phyloP scores from a whole-genome alignment of 768 basidiomycete genomes.

The Gloeostereum incarnatum region DNA sequence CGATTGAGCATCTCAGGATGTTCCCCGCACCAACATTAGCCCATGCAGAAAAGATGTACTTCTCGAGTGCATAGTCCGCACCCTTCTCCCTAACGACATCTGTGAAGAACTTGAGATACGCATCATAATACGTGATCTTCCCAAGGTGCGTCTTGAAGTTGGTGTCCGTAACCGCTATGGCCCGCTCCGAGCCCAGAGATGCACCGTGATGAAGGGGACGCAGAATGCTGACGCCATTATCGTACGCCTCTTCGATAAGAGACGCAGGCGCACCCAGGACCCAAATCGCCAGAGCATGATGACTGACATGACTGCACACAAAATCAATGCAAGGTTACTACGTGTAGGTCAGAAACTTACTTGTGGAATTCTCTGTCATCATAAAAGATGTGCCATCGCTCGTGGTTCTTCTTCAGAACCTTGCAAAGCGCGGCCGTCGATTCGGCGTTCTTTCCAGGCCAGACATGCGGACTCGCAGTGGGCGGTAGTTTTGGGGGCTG shows the following conservation, averaged over 20 bases:
- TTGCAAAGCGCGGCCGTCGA: slow-evolving; percentile 18
- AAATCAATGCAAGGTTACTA: no score
- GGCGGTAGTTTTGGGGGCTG: neutral
- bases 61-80: slow-evolving; percentile 38
- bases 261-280: slow-evolving; percentile 41
- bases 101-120: slow-evolving; percentile 50
- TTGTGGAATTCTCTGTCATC: slow-evolving; percentile 40
- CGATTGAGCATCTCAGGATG: slow-evolving; percentile 19
- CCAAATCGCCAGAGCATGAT: slow-evolving; percentile 52
- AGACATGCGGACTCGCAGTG: neutral
- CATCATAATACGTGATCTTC: no score
- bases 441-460: slow-evolving; percentile 10
- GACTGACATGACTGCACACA: slow-evolving; percentile 51
- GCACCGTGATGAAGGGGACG: slow-evolving; percentile 30
- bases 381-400: slow-evolving; percentile 38
- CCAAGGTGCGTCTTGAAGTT: slow-evolving; percentile 51
- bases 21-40: neutral
- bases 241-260: slow-evolving; percentile 24
- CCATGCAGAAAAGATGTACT: slow-evolving; percentile 43
- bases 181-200: slow-evolving; percentile 28
- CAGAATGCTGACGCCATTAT: slow-evolving; percentile 15
- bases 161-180: slow-evolving; percentile 27
- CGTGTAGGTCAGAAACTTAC: slow-evolving; percentile 22
- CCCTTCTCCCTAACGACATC: slow-evolving; percentile 31
- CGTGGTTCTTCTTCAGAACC: slow-evolving; percentile 38